Percentiles rank a stretch among this genome's conserved stretches.
These are phyloP conservation scores for Chaetoceros tenuissimus DNA, from an alignment of 108 stramenopile species.

Conservation along the genomic window DNA sequence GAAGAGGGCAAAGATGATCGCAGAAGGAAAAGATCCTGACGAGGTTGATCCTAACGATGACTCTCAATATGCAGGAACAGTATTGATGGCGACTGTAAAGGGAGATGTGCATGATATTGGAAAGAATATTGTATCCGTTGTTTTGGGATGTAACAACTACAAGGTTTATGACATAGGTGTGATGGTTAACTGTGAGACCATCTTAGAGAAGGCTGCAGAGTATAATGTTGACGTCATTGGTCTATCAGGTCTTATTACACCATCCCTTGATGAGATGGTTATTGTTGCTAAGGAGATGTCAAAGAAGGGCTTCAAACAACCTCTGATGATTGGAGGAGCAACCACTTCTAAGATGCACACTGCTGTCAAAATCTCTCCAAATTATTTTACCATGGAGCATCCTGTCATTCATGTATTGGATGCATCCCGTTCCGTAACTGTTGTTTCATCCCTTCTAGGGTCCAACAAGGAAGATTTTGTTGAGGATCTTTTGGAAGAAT, in stretches of 20 bases:
- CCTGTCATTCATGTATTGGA: constrained; percentile 99
- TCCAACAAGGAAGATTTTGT: constrained; percentile 91
- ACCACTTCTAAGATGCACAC: constrained; percentile 99
- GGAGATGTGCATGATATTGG: constrained; percentile 99
- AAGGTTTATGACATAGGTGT: constrained; percentile 99
- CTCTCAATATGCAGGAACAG: constrained; percentile 78
- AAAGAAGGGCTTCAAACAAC: constrained; percentile 90
- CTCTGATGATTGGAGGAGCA: constrained; percentile 97
- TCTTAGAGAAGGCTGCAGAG: constrained; percentile 91
- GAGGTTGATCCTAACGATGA: constrained; percentile 77
- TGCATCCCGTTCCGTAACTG: constrained; percentile 96
- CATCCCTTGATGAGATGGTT: constrained; percentile 99
- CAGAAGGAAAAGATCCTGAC: constrained; percentile 79
- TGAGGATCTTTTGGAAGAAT: constrained; percentile 88
- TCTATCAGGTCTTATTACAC: constrained; percentile 98
- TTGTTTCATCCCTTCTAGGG: constrained; percentile 84
- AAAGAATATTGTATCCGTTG: constrained; percentile 99
- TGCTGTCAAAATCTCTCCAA: constrained; percentile 97
- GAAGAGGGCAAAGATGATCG: constrained; percentile 83
- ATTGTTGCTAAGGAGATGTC: constrained; percentile 96
- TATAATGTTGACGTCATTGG: constrained; percentile 96
- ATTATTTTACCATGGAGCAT: constrained; percentile 84
- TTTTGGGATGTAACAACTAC: constrained; percentile 99
- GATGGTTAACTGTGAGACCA: constrained; percentile 94
- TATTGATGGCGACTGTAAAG: constrained; percentile 99